phyloP scores from a whole-genome alignment of 148 eudicot species.

The Rhododendron griersonianum region DNA sequence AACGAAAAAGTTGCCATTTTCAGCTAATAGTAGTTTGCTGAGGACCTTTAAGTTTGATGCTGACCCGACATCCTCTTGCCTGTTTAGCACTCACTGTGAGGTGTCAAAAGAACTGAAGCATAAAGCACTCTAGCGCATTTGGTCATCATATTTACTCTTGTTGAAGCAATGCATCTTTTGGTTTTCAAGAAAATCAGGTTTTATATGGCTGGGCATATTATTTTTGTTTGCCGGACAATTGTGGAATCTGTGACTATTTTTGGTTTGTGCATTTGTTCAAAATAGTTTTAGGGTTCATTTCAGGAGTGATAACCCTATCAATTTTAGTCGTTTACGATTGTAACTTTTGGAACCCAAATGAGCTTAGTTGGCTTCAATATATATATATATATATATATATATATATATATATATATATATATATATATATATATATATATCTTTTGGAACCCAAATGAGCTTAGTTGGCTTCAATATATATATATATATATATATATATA shows the following conservation, averaged over 20 bases:
- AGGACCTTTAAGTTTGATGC: background rate
- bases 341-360: background rate
- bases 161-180: background rate
- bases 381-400: too few relatives aligned
- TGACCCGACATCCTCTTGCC: background rate
- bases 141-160: background rate
- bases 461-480: background rate
- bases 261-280: background rate
- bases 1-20: background rate
- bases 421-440: too few relatives aligned
- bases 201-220: background rate
- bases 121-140: background rate
- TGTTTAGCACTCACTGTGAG: background rate
- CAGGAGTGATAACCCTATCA: background rate
- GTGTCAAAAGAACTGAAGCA: background rate
- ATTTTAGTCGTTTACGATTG: background rate
- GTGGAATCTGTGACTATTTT: background rate
- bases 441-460: background rate
- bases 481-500: too few relatives aligned
- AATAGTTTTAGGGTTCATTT: background rate
- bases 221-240: background rate
- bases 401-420: too few relatives aligned
- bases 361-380: background rate
- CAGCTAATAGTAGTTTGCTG: background rate
- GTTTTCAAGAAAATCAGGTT: background rate